Evolutionary conservation across 2,329 filamentous ascomycete genomes (phyloP), one percentile per base, ranked within the genome.

Genomic region (Aspergillus candidus): DNA sequence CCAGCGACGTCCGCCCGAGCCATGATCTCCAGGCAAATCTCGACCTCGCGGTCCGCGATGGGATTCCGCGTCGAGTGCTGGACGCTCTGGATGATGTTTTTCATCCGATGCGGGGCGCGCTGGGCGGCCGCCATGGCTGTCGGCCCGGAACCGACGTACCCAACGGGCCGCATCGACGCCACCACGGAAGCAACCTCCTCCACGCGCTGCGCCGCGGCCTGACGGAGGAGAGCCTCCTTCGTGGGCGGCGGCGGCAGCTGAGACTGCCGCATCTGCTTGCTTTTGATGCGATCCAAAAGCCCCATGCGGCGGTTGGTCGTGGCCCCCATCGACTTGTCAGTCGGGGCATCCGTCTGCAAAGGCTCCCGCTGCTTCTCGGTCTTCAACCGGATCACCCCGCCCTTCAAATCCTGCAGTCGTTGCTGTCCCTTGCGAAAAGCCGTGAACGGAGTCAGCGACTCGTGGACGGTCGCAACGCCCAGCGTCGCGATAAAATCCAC

Each of bases 201-300:
- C 1, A 82, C 77, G 8, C 84, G 78, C 54, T 84, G 79, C 17
- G 87, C 70, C 0, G 85, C 85, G 3, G 80, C 77, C 11, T 74
- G 76, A 11, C 83, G 81, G 49, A 77, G 70, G 3, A 86, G 67
- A 53, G 82, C 74, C 13, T 72, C 75, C 15, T 75, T 71, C 0
- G 76, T 69, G 0, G 74, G 76, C 1, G 46, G 72, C 45, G 47
- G 68, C 40, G 48, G 68, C 52, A 49, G 70, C 58, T 61, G 77
- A 61, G 61, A 77, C 72, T 68, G 70, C 27, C 56, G 61, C 31
- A 53, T 65, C 53, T 86, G 79, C 70, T 91, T 91, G 43, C 77
- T 73, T 50, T 84, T 82, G 51, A 94, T 78, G 38, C 86, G 83
- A 62, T 90, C 86, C 45, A 93, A 74, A 17, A 94, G 78, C 41